These are phyloP conservation scores for Microsporum canis DNA, from an alignment of 2,329 filamentous ascomycete species.

Conservation along the genomic window DNA sequence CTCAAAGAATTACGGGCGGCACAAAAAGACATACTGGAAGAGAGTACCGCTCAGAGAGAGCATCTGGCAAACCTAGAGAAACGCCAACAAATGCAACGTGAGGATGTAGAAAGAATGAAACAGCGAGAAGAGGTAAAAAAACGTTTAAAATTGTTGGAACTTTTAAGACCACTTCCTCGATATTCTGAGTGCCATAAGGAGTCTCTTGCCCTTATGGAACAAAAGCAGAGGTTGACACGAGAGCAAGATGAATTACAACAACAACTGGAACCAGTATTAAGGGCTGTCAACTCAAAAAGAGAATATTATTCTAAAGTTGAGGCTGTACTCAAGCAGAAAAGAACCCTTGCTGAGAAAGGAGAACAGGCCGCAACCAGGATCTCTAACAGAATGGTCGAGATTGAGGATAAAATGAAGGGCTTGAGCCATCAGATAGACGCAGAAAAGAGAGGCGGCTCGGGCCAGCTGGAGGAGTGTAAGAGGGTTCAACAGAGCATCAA, in stretches of 20 bases:
- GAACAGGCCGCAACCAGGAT: conserved; percentile 39
- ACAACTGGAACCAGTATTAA: conserved; percentile 55
- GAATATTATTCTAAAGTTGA: conserved; percentile 49
- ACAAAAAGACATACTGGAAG: conserved; percentile 53
- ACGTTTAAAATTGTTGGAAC: conserved; percentile 53
- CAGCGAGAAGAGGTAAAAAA: conserved; percentile 60
- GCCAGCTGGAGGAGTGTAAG: conserved; percentile 43
- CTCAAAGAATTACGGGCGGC: conserved; percentile 60
- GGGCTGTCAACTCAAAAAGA: conserved; percentile 58
- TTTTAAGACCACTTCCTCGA: conserved; percentile 52
- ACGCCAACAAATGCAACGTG: conserved; percentile 62
- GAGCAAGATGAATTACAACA: conserved; percentile 51
- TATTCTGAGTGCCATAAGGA: conserved; percentile 47
- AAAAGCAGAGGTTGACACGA: conserved; percentile 43
- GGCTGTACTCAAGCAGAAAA: conserved; percentile 44
- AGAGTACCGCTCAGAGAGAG: conserved; percentile 50
- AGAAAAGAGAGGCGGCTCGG: conserved; percentile 40
- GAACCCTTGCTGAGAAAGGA: conserved; percentile 42
- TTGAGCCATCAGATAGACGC: conserved; percentile 36
- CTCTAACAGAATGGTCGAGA: conserved; percentile 33
- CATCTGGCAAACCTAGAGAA: conserved; percentile 56
- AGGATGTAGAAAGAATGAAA: conserved; percentile 70
- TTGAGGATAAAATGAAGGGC: conserved; percentile 28
- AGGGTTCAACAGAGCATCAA: conserved; percentile 48
- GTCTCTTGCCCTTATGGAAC: conserved; percentile 43